These are phyloP conservation scores for Gonium pectorale DNA, from an alignment of 139 green algal species.

Conservation along the genomic window DNA sequence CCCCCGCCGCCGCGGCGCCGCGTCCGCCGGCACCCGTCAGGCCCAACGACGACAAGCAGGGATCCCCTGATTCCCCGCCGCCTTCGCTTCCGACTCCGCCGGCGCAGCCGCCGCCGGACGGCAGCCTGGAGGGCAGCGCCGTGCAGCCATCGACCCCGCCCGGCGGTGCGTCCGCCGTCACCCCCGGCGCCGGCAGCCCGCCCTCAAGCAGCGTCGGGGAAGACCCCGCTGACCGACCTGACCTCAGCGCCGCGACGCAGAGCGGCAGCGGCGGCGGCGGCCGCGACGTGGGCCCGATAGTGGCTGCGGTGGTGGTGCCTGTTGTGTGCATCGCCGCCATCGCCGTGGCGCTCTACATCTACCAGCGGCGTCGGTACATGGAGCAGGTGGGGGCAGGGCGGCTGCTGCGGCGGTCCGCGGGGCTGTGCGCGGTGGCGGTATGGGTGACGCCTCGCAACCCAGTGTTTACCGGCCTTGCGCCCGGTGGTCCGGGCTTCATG, in stretches of 20 bases:
- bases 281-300: background rate
- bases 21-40: no score
- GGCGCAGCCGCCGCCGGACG: background rate
- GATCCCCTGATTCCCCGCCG: no score
- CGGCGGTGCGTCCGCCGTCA: background rate
- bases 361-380: background rate
- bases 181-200: no score
- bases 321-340: background rate
- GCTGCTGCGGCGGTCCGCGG: background rate
- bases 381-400: background rate
- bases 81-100: background rate
- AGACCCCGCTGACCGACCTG: no score
- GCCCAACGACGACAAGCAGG: no score
- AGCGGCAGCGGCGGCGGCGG: background rate
- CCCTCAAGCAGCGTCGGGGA: no score
- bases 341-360: background rate
- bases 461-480: background rate
- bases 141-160: background rate
- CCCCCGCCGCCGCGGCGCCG: no score
- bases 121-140: background rate
- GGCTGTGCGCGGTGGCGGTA: background rate
- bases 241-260: background rate
- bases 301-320: conserved; percentile 20
- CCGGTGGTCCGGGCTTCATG: no score
- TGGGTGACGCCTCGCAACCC: background rate